Conservation (phyloP, 495 filamentous ascomycete genomes). For the Evernia prunastri region DNA sequence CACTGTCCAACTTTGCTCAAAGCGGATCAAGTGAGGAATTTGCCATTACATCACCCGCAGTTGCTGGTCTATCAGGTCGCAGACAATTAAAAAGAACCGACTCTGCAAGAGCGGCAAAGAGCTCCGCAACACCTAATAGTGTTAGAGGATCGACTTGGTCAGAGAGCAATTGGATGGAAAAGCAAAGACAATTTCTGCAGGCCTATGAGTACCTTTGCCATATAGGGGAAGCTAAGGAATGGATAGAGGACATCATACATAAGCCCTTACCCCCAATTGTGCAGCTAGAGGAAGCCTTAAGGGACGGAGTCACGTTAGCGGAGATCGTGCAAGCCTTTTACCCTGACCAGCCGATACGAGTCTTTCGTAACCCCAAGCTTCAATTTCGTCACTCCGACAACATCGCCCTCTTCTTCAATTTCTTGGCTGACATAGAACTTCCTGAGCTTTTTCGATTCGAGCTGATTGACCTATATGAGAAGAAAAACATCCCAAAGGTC, state of each 20-base stretch:
- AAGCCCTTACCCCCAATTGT: conserved; percentile 88
- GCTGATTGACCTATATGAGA: conserved; percentile 96
- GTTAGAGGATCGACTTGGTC: conserved; percentile 61
- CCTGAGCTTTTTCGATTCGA: conserved; percentile 99
- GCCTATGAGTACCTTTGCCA: conserved; percentile 99
- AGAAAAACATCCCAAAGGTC: conserved; percentile 98
- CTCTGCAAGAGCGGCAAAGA: conserved; percentile 44
- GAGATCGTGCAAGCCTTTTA: conserved; percentile 92
- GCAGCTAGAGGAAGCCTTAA: conserved; percentile 86
- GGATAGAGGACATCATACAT: conserved; percentile 94
- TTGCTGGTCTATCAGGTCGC: conserved; percentile 79
- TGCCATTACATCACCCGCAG: conserved; percentile 69
- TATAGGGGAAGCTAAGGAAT: conserved; percentile 98
- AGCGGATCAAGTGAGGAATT: conserved; percentile 71
- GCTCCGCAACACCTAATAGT: conserved; percentile 42
- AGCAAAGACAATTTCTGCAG: conserved; percentile 90
- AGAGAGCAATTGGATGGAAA: conserved; percentile 96
- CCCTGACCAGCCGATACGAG: conserved; percentile 64
- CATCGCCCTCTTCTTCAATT: conserved; percentile 87
- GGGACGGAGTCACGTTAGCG: conserved; percentile 90
- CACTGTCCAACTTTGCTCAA: conserved; percentile 78
- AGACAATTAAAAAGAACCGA: conserved; percentile 72
- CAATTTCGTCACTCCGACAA: conserved; percentile 98
- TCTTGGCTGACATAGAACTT: conserved; percentile 85
- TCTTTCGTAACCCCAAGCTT: conserved; percentile 75